Evolutionary conservation across 345 rosid species (phyloP), one percentile per base, ranked within the genome.

Genomic region (Pugionium cornutum): DNA sequence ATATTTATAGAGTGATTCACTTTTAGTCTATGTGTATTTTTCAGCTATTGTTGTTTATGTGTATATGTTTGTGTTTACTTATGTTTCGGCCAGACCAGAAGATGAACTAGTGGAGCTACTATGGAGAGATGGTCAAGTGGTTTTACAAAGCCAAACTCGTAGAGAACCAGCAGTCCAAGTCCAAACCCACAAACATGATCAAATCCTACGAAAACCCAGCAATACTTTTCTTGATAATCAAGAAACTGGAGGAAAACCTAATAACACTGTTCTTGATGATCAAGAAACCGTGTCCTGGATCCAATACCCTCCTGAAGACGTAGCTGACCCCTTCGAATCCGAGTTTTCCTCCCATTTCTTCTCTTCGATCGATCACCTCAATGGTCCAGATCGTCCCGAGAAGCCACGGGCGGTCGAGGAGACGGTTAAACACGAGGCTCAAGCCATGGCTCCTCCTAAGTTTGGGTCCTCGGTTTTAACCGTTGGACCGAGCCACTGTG

Each of bases 41-140:
- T 5, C 45, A 44, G 32, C 37, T 11, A 52, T 6, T 47, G 0
- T 39, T 55, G n/a, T 37, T 39, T 40, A 25, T 72, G 39, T 46
- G 29, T 43, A 33, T 43, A 39, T 35, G 46, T 68, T 50, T 43
- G 68, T 49, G 70, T 35, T 39, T 18, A 35, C 31, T 39, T 41
- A 25, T 58, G 25, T 50, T 39, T 25, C 46, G 27, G 32, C 34
- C 84, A 88, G 95, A 65, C 74, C 76, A 59, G 81, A 84, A 37
- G 72, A 76, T 73, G 89, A 86, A 74, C 78, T 88, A 44, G 88
- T 80, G 61, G 96, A 88, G 81, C 78, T 88, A 32, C 26, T 84
- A 64, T 88, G 89, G 91, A 76, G 62, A 66, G 82, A 88, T 66
- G 92, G 92, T 53, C 86, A 84, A 56, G 83, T 88, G 9, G 89